A percentile compares a stretch with the other conserved stretches of the same genome.
phyloP scores from a whole-genome alignment of 106 monocot species.

The Dioscorea zingiberensis region DNA sequence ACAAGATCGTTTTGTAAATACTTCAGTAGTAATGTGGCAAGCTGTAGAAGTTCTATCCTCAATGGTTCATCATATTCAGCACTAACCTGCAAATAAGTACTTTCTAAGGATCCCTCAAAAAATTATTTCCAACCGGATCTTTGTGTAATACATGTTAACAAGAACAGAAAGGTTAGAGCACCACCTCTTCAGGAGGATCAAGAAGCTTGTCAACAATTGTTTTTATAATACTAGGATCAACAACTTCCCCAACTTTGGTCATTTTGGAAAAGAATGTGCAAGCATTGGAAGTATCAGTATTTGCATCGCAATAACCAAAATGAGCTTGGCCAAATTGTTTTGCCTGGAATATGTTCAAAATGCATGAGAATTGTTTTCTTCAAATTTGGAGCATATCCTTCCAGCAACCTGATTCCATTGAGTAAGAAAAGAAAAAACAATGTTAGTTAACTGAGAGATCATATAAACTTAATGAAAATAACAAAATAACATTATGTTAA shows the following conservation, averaged over 20 bases:
- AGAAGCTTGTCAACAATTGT: conserved; percentile 98
- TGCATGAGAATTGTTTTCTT: conserved; percentile 87
- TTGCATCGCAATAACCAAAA: conserved; percentile 94
- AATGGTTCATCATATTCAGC: conserved; percentile 96
- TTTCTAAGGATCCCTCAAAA: background rate
- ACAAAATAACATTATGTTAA: conserved; percentile 43
- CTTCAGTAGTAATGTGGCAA: conserved; percentile 93
- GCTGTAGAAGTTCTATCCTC: conserved; percentile 92
- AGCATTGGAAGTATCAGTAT: conserved; percentile 98
- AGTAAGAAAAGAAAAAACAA: background rate
- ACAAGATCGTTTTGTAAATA: conserved; percentile 92
- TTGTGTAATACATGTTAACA: background rate
- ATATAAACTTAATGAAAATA: background rate
- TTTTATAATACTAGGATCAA: conserved; percentile 80
- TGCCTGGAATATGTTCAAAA: conserved; percentile 83
- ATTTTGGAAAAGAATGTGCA: conserved; percentile 89
- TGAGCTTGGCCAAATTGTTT: conserved; percentile 91
- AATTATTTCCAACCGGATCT: too few species aligned
- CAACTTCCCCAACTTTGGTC: conserved; percentile 92
- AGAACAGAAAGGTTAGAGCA: background rate
- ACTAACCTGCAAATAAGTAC: conserved; percentile 55
- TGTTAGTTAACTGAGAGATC: background rate
- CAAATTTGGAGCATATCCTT: conserved; percentile 85
- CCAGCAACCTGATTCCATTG: conserved; percentile 72
- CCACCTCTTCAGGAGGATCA: conserved; percentile 98